Percentiles rank a stretch among this genome's conserved stretches.
Evolutionary conservation across 1,284 basidiomycete species (phyloP).

Genomic region (Phlebopus sp.): DNA sequence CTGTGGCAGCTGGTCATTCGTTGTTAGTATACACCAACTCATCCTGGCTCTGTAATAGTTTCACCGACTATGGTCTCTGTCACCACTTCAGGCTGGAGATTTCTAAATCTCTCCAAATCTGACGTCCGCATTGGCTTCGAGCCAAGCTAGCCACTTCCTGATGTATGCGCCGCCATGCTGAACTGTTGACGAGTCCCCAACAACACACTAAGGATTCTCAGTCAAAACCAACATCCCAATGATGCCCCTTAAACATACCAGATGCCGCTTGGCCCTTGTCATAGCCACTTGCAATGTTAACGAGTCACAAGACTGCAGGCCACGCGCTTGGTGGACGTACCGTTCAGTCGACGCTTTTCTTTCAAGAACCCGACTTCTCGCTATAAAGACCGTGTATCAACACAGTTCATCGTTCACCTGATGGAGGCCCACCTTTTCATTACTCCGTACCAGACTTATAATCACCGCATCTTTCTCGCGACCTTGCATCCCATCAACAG

Average conservation of each 20-base stretch:
- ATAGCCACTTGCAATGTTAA: constrained; percentile 69
- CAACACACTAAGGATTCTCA: constrained; percentile 59
- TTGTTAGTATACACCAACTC: constrained; percentile 3
- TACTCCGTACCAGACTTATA: constrained; percentile 86
- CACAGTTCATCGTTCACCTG: constrained; percentile 63
- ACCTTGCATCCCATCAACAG: constrained; percentile 92
- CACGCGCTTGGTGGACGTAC: constrained; percentile 35
- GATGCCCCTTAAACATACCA: constrained; percentile 46
- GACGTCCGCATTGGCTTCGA: constrained; percentile 88
- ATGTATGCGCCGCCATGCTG: constrained; percentile 79
- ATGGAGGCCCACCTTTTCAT: constrained; percentile 56
- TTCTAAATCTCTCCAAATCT: constrained; percentile 61
- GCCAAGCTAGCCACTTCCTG: constrained; percentile 86
- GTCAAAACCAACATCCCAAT: background rate
- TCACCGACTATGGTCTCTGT: background rate
- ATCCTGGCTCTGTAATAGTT: constrained; percentile 3
- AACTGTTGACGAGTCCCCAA: constrained; percentile 90
- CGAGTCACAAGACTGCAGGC: background rate
- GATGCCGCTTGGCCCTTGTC: constrained; percentile 88
- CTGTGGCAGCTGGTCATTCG: background rate
- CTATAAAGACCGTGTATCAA: constrained; percentile 32
- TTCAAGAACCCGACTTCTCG: constrained; percentile 90
- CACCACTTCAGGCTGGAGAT: background rate
- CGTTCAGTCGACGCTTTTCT: constrained; percentile 87
- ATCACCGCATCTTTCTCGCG: constrained; percentile 89